Evolutionary conservation across 257 asterid species (phyloP).

Genomic region (Striga asiatica): DNA sequence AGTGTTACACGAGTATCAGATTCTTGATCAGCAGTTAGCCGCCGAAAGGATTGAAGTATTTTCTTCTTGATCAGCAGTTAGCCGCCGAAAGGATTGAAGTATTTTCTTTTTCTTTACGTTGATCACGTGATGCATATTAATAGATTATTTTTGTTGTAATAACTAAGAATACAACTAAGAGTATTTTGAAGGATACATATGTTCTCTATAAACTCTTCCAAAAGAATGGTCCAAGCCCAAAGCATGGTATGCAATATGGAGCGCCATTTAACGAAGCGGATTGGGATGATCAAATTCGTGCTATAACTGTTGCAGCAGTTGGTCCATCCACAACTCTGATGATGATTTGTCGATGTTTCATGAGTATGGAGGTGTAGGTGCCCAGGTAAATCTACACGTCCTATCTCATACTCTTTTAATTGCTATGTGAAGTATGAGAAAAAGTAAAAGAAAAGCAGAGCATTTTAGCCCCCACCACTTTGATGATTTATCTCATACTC

Average conservation of each 20-base stretch:
- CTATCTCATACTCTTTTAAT: too few relatives aligned
- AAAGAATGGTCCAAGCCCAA: conserved; percentile 79
- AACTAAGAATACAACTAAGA: too few relatives aligned
- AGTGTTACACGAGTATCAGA: conserved; percentile 67
- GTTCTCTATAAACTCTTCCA: conserved; percentile 71
- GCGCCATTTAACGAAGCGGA: conserved; percentile 85
- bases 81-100: conserved; percentile 41
- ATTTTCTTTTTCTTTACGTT: too few relatives aligned
- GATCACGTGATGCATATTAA: background rate
- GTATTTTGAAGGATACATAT: conserved; percentile 45
- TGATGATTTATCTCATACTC: too few relatives aligned
- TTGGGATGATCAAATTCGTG: conserved; percentile 34
- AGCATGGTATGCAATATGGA: conserved; percentile 84
- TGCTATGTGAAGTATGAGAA: too few relatives aligned
- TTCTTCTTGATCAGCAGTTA: conserved; percentile 31
- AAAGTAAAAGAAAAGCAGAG: too few relatives aligned
- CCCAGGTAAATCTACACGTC: too few relatives aligned
- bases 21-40: conserved; percentile 39
- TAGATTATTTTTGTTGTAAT: background rate
- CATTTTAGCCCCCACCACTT: too few relatives aligned
- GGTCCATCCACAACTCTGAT: conserved; percentile 9
- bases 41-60: conserved; percentile 54
- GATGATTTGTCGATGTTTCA: conserved; percentile 9
- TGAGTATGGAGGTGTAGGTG: conserved; percentile 20
- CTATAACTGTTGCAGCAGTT: conserved; percentile 18